Evolutionary conservation across 306 rosid species (phyloP).

Genomic region (Quercus glauca): DNA sequence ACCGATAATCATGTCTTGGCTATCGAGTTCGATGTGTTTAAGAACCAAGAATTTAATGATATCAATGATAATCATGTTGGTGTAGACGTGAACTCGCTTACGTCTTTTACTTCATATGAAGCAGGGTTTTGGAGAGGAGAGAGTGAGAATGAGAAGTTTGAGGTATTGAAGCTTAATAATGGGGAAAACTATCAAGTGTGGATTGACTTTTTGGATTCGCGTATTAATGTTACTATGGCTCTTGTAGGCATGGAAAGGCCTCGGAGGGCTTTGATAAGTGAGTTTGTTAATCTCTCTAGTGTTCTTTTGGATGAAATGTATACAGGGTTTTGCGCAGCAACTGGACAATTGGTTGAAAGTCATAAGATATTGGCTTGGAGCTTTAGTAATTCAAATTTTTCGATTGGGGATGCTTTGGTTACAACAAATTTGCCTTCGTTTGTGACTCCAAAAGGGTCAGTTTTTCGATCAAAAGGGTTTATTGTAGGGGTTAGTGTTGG

Average conservation of each 20-base stretch:
- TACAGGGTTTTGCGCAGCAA: conserved; percentile 46
- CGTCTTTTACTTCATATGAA: conserved; percentile 28
- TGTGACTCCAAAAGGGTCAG: conserved; percentile 32
- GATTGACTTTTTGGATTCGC: conserved; percentile 46
- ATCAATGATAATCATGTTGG: conserved; percentile 47
- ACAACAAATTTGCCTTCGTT: conserved; percentile 46
- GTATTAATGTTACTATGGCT: conserved; percentile 47
- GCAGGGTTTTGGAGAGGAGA: conserved; percentile 52
- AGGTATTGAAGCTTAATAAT: conserved; percentile 28
- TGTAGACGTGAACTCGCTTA: conserved; percentile 44
- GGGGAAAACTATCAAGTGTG: conserved; percentile 60
- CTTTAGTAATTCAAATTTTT: conserved; percentile 50
- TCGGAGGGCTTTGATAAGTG: conserved; percentile 43
- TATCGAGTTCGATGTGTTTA: conserved; percentile 47
- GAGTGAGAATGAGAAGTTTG: conserved; percentile 25
- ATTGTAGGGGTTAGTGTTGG: conserved; percentile 21
- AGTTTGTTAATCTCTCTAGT: conserved; percentile 37
- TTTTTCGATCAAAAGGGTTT: conserved; percentile 21
- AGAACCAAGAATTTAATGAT: conserved; percentile 45
- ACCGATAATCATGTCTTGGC: conserved; percentile 38
- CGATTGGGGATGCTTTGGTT: conserved; percentile 55
- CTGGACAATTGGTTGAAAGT: conserved; percentile 39
- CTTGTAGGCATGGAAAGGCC: conserved; percentile 44
- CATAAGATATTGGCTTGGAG: conserved; percentile 58
- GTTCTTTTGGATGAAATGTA: conserved; percentile 46